Conservation (phyloP, 2,329 filamentous ascomycete species). For the Nothomitra cinnamomea region DNA sequence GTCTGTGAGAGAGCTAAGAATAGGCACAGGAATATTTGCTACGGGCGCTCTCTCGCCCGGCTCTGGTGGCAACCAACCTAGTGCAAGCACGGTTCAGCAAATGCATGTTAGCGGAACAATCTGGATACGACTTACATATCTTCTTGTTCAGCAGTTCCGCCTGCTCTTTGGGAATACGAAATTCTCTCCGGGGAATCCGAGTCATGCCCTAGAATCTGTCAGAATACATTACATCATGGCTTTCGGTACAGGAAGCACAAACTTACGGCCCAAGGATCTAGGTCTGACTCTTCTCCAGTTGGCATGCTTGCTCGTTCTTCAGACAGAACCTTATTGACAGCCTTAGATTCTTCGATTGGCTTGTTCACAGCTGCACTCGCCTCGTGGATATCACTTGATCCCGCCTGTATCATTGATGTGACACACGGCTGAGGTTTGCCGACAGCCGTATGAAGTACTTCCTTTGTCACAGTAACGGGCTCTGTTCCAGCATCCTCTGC, state of each 20-base stretch:
- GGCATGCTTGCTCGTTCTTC: neutral
- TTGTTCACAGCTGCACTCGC: neutral
- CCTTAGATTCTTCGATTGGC: neutral
- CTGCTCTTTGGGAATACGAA: slow-evolving; percentile 33
- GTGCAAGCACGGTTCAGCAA: neutral
- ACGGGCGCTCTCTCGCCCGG: slow-evolving; percentile 20
- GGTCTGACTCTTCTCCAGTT: slow-evolving; percentile 4
- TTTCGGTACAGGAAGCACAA: neutral
- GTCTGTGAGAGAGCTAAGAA: slow-evolving; percentile 15
- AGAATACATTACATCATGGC: neutral
- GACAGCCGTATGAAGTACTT: too few relatives aligned
- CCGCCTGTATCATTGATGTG: too few relatives aligned
- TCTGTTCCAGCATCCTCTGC: too few relatives aligned
- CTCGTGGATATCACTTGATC: neutral
- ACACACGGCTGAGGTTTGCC: too few relatives aligned
- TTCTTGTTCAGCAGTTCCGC: slow-evolving; percentile 27
- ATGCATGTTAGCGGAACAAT: neutral
- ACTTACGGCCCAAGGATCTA: slow-evolving; percentile 4
- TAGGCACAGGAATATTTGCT: slow-evolving; percentile 23
- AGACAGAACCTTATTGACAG: neutral
- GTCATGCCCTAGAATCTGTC: slow-evolving; percentile 18
- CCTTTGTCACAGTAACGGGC: too few relatives aligned
- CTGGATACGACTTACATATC: slow-evolving; percentile 15
- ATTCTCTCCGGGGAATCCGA: slow-evolving; percentile 25
- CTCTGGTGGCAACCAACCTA: slow-evolving; percentile 20